Evolutionary conservation across 2,329 filamentous ascomycete species (phyloP).

Genomic region (Zymoseptoria tritici): DNA sequence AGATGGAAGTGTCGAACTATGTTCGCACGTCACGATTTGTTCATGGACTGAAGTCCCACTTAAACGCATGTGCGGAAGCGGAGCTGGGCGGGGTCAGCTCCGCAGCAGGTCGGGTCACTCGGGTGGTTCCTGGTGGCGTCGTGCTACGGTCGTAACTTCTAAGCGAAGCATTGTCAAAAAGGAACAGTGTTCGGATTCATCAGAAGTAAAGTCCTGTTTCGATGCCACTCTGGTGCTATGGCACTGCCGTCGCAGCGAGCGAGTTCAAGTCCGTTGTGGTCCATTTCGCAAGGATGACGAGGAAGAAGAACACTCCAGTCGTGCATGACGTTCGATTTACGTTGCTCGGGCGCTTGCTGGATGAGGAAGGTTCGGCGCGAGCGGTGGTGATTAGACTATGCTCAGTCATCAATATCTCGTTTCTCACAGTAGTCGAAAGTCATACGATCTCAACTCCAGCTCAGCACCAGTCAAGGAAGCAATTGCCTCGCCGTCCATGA

Average conservation of each 20-base stretch:
- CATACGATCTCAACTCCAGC: background rate
- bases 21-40: background rate
- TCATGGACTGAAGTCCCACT: background rate
- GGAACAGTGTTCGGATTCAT: too few relatives aligned
- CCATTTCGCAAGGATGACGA: background rate
- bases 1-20: background rate
- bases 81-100: background rate
- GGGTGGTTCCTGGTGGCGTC: background rate
- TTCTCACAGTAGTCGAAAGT: background rate
- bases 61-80: background rate
- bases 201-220: background rate
- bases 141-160: background rate
- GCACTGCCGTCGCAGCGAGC: background rate
- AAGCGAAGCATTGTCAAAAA: too few relatives aligned
- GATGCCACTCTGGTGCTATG: background rate
- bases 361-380: too few relatives aligned
- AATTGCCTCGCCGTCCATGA: slow-evolving; percentile 30
- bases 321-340: background rate
- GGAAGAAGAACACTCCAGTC: background rate
- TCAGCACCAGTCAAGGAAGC: background rate
- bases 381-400: background rate
- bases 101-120: too few relatives aligned
- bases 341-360: background rate
- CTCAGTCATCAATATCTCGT: background rate
- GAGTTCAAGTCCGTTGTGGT: background rate